phyloP scores from a whole-genome alignment of 2,329 filamentous ascomycete species.

The Lachnellula occidentalis region DNA sequence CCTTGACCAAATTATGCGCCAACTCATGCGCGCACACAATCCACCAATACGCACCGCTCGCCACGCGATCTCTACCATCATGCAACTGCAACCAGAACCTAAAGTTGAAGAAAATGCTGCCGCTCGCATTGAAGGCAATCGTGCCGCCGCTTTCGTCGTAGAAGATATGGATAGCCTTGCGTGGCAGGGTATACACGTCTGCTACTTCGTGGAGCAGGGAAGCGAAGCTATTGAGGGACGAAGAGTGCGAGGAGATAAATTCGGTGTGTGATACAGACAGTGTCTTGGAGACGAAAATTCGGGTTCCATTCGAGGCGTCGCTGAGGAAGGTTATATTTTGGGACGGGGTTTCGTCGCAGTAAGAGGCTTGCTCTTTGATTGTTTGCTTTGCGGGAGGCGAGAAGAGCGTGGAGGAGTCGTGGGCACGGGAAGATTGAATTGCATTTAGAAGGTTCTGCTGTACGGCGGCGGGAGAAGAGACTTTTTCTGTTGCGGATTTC shows the following conservation, averaged over 20 bases:
- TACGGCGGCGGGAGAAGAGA: slow-evolving; percentile 55
- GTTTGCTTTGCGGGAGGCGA: slow-evolving; percentile 63
- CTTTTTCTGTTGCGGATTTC: slow-evolving; percentile 32
- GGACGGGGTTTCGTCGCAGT: slow-evolving; percentile 73
- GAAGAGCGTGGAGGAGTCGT: slow-evolving; percentile 70
- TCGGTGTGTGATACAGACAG: slow-evolving; percentile 42
- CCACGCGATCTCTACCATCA: slow-evolving; percentile 42
- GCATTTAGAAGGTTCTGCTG: slow-evolving; percentile 72
- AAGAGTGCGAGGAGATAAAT: slow-evolving; percentile 58
- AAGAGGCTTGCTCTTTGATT: slow-evolving; percentile 76
- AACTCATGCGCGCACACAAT: slow-evolving; percentile 93
- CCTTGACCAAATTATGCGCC: slow-evolving; percentile 81
- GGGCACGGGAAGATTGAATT: slow-evolving; percentile 70
- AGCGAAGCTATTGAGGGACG: slow-evolving; percentile 64
- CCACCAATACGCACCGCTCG: slow-evolving; percentile 76
- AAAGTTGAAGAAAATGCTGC: slow-evolving; percentile 91
- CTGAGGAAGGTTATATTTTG: slow-evolving; percentile 69
- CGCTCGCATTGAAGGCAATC: slow-evolving; percentile 86
- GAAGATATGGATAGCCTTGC: slow-evolving; percentile 74
- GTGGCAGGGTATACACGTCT: slow-evolving; percentile 65
- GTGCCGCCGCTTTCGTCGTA: slow-evolving; percentile 73
- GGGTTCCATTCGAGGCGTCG: slow-evolving; percentile 65
- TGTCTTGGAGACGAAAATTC: slow-evolving; percentile 62
- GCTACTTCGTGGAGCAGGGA: slow-evolving; percentile 63
- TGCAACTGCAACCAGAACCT: slow-evolving; percentile 82